phyloP scores from a whole-genome alignment of 306 rosid species.

The Vachellia pachyceras region DNA sequence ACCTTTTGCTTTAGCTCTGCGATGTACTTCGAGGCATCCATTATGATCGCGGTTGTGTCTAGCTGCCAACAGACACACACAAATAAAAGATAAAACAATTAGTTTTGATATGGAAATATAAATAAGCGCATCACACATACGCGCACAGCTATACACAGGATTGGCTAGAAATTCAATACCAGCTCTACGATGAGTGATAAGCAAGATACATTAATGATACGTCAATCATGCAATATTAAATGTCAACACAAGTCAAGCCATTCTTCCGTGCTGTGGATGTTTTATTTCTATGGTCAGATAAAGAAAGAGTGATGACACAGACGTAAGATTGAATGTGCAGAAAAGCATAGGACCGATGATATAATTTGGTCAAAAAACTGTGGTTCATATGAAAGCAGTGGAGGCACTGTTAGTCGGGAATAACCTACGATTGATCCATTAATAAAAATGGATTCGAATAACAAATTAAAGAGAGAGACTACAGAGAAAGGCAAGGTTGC shows the following conservation, averaged over 20 bases:
- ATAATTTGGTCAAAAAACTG: background rate
- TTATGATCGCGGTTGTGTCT: slow-evolving; percentile 61
- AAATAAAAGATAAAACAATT: background rate
- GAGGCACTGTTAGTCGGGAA: background rate
- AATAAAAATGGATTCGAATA: background rate
- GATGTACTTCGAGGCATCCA: slow-evolving; percentile 76
- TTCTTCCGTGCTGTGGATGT: background rate
- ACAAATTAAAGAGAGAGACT: background rate
- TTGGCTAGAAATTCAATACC: background rate
- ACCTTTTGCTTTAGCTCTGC: slow-evolving; percentile 74
- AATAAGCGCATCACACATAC: background rate
- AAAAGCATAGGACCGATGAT: background rate
- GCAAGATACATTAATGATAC: background rate
- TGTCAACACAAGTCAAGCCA: background rate
- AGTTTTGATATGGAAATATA: background rate
- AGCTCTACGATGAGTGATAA: background rate
- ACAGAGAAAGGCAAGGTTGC: background rate
- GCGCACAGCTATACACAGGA: background rate
- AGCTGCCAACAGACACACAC: slow-evolving; percentile 63
- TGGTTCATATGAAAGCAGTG: background rate
- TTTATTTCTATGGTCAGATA: background rate
- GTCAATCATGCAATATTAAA: background rate
- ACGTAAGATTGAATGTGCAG: background rate
- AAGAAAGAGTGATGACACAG: background rate
- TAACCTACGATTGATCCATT: background rate